phyloP scores from a whole-genome alignment of 345 rosid species.

The Moricandia moricandioides region DNA sequence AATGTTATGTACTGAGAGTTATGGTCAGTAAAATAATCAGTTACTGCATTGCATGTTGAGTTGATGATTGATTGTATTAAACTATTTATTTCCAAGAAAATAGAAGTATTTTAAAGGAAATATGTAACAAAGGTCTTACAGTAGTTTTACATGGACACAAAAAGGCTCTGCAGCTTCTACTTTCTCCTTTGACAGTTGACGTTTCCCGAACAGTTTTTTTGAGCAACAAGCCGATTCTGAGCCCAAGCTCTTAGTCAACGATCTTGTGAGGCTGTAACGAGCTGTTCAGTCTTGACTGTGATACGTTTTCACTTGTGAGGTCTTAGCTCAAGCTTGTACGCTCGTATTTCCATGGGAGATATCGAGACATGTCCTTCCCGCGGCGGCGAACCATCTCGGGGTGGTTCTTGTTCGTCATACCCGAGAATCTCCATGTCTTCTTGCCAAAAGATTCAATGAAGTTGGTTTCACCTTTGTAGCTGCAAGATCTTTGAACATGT shows the following conservation, averaged over 20 bases:
- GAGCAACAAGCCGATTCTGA: slow-evolving; percentile 11
- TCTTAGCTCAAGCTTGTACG: slow-evolving; percentile 81
- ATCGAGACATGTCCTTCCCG: slow-evolving; percentile 67
- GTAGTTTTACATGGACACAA: slow-evolving; percentile 19
- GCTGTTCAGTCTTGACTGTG: neutral
- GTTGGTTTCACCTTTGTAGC: slow-evolving; percentile 64
- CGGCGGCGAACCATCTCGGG: slow-evolving; percentile 46
- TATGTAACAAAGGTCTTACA: slow-evolving; percentile 15
- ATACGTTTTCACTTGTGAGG: slow-evolving; percentile 36
- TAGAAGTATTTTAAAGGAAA: neutral
- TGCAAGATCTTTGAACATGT: slow-evolving; percentile 69
- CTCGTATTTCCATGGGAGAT: slow-evolving; percentile 91
- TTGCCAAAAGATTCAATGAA: slow-evolving; percentile 81
- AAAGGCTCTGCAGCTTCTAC: slow-evolving; percentile 17
- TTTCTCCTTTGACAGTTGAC: slow-evolving; percentile 5
- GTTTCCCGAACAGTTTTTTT: slow-evolving; percentile 8
- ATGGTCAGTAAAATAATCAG: neutral
- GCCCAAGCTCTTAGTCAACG: slow-evolving; percentile 13
- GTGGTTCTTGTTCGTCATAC: slow-evolving; percentile 50
- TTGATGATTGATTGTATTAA: neutral
- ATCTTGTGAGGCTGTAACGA: slow-evolving; percentile 4
- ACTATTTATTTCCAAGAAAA: neutral
- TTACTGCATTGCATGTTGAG: neutral
- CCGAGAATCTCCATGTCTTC: slow-evolving; percentile 78
- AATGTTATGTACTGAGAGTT: neutral